Evolutionary conservation across 2,329 filamentous ascomycete genomes (phyloP), one percentile per base, ranked within the genome.

Genomic region (Diplodia seriata): DNA sequence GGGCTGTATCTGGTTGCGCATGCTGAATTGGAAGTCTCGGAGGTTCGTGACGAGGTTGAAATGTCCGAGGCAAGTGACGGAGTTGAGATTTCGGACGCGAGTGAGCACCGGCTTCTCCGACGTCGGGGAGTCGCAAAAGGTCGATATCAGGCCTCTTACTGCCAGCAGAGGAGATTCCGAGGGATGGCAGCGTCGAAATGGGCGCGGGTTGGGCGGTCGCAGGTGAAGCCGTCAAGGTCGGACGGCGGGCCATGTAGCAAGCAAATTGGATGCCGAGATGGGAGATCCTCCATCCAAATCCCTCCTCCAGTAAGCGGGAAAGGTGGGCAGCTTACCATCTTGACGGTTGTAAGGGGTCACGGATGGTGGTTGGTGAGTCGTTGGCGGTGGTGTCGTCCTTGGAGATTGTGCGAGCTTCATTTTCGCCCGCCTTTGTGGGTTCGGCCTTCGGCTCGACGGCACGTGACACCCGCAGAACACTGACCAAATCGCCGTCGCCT

Each of bases 311-410:
- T 53, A 38, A 57, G 3, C 26, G 31, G 15, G 50, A 59, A 57
- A 29, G 29, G 11, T 31, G 50, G 29, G 51, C 56, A 56, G 76
- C 77, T 79, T 72, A 79, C 77, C 77, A 79, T 79, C 73, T 76
- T 79, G 77, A 76, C 76, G 75, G 75, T 76, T 76, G 50, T 77
- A 74, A 73, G 74, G 74, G 75, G 74, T 76, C 71, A 69, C 66
- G 73, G 74, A 74, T 73, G 74, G 72, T 72, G 72, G 74, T 73
- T 74, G 75, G 76, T 73, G 73, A 63, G 66, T 68, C 66, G 66
- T 62, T 68, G 56, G 66, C 49, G 56, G 29, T 63, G 65, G 66
- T 68, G 66, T 68, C 66, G 73, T 70, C 76, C 76, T 71, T 76
- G 74, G 70, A 74, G 73, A 69, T 68, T 67, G 68, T 56, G 59